phyloP scores from a whole-genome alignment of 306 rosid species.

The Cucumis sativus region DNA sequence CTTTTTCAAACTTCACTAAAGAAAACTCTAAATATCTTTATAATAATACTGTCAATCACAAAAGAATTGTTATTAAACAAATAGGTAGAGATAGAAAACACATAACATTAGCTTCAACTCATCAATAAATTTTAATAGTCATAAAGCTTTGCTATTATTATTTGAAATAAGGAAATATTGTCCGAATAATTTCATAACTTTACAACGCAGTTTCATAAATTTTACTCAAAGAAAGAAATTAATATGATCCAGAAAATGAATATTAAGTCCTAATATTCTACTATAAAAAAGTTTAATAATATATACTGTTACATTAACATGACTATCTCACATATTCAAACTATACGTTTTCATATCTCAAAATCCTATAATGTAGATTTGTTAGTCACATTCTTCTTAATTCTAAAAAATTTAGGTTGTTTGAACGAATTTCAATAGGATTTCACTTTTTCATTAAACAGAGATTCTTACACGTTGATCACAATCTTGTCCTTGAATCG shows the following conservation, averaged over 20 bases:
- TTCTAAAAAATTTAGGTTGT: neutral
- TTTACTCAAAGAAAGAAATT: neutral
- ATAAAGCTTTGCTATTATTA: too few relatives aligned
- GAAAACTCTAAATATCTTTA: too few relatives aligned
- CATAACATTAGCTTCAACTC: too few relatives aligned
- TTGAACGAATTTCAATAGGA: neutral
- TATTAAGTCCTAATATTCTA: neutral
- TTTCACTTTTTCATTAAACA: neutral
- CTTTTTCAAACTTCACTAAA: too few relatives aligned
- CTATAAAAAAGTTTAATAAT: neutral
- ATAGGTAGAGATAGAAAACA: too few relatives aligned
- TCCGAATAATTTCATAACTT: neutral
- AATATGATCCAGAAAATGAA: neutral
- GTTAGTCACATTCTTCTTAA: neutral
- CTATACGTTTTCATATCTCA: neutral
- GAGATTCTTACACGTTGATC: neutral
- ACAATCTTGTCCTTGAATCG: constrained; percentile 11
- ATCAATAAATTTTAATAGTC: too few relatives aligned
- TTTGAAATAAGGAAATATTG: too few relatives aligned
- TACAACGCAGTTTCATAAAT: neutral
- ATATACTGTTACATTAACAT: too few relatives aligned
- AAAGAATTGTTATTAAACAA: too few relatives aligned
- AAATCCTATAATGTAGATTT: neutral
- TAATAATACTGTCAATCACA: too few relatives aligned
- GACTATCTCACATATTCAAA: neutral